Conservation (phyloP, 2,329 filamentous ascomycete genomes). For the Cytospora schulzeri region DNA sequence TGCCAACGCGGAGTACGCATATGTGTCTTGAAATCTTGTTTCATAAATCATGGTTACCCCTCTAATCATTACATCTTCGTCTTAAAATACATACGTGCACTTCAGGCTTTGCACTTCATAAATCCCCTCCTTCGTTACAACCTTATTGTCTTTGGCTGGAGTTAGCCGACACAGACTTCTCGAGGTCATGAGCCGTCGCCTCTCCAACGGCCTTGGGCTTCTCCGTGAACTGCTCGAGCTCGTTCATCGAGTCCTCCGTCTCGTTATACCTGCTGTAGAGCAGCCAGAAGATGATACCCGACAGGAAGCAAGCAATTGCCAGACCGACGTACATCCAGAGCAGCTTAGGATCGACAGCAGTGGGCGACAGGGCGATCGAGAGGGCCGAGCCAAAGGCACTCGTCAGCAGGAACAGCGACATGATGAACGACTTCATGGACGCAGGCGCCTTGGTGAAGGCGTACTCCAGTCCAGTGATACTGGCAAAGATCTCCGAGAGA, state of each 20-base stretch:
- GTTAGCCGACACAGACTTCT: slow-evolving; percentile 9
- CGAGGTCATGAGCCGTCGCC: neutral
- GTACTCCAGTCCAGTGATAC: slow-evolving; percentile 25
- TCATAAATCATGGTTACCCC: neutral
- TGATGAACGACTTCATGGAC: slow-evolving; percentile 28
- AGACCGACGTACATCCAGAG: slow-evolving; percentile 27
- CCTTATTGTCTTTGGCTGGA: neutral
- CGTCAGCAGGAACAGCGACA: slow-evolving; percentile 28
- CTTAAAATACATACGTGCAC: neutral
- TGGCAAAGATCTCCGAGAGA: slow-evolving; percentile 28
- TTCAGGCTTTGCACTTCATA: neutral
- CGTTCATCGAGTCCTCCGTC: slow-evolving; percentile 25
- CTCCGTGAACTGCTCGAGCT: slow-evolving; percentile 23
- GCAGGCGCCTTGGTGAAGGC: slow-evolving; percentile 28
- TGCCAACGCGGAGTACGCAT: too few relatives aligned
- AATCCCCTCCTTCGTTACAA: neutral
- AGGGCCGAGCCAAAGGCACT: slow-evolving; percentile 26
- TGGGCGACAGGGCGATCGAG: slow-evolving; percentile 25
- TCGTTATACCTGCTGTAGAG: slow-evolving; percentile 26
- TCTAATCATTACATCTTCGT: neutral
- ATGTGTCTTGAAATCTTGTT: neutral
- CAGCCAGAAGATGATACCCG: slow-evolving; percentile 23
- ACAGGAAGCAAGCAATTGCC: slow-evolving; percentile 18
- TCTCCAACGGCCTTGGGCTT: slow-evolving; percentile 20
- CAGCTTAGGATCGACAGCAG: slow-evolving; percentile 25